Percentiles rank a stretch among this genome's conserved stretches.
Evolutionary conservation across 2,329 filamentous ascomycete genomes (phyloP).

Genomic region (Epichloe sibirici): DNA sequence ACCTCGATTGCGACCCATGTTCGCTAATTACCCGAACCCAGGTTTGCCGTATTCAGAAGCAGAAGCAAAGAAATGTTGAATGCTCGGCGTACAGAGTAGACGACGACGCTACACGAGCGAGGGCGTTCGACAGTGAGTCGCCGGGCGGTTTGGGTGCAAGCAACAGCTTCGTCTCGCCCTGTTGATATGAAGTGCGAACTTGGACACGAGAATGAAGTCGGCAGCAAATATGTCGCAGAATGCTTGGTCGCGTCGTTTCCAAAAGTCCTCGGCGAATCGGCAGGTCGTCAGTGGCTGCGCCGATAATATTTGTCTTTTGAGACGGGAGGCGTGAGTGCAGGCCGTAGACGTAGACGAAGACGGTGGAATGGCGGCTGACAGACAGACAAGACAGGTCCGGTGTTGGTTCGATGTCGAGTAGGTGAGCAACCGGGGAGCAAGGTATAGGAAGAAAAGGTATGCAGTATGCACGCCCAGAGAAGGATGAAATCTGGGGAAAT

Average conservation of each 20-base stretch:
- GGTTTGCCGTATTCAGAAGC: background rate
- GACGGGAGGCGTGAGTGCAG: background rate
- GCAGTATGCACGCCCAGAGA: background rate
- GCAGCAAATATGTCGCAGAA: background rate
- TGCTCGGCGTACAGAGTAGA: background rate
- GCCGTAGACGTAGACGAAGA: background rate
- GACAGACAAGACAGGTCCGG: background rate
- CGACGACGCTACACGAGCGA: background rate
- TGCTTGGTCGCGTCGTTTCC: background rate
- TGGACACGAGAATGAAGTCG: background rate
- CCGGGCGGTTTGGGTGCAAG: background rate
- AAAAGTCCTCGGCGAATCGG: background rate
- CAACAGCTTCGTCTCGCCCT: no score
- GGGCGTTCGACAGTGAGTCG: background rate
- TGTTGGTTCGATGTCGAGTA: background rate
- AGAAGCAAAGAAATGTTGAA: background rate
- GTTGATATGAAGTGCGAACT: background rate
- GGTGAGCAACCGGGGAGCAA: background rate
- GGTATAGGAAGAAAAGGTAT: background rate
- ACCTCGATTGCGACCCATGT: constrained; percentile 45
- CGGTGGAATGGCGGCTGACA: background rate
- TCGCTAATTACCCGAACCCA: constrained; percentile 9
- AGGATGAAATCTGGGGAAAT: background rate
- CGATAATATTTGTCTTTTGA: background rate
- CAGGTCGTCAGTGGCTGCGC: background rate